These are phyloP conservation scores for Populus simonii DNA, from an alignment of 345 rosid genomes.

Conservation along the genomic window DNA sequence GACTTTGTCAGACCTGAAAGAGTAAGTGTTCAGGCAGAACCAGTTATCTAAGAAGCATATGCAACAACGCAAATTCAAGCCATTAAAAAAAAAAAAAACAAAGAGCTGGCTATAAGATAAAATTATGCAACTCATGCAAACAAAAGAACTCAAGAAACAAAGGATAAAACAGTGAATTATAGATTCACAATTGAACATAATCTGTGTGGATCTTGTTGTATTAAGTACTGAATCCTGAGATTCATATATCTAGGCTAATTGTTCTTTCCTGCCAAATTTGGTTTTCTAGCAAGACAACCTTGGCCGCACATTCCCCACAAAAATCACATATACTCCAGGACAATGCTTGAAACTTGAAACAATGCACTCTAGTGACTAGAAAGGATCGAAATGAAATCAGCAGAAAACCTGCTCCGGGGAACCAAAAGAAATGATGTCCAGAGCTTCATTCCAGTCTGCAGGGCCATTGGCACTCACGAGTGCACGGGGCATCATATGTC, in stretches of 20 bases:
- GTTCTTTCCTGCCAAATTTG: neutral
- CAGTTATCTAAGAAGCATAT: no score
- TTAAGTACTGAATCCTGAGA: neutral
- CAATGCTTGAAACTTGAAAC: neutral
- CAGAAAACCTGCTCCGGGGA: slow-evolving; percentile 88
- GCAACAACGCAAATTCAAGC: no score
- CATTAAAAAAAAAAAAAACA: no score
- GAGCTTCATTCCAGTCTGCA: slow-evolving; percentile 94
- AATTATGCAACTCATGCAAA: no score
- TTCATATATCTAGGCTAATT: neutral
- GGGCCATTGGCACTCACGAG: slow-evolving; percentile 58
- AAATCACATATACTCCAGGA: neutral
- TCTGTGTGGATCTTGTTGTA: no score
- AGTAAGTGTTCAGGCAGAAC: no score
- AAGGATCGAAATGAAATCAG: neutral
- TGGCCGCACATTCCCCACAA: neutral
- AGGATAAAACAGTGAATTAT: no score
- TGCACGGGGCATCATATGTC: slow-evolving; percentile 51
- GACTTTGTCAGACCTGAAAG: no score
- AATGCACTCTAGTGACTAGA: neutral
- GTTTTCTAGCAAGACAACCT: neutral
- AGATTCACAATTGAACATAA: no score
- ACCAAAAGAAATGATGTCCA: slow-evolving; percentile 85
- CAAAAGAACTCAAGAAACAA: no score
- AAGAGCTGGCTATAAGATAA: no score